Conservation (phyloP, 345 rosid genomes). For the Eucalyptus sideroxylon region DNA sequence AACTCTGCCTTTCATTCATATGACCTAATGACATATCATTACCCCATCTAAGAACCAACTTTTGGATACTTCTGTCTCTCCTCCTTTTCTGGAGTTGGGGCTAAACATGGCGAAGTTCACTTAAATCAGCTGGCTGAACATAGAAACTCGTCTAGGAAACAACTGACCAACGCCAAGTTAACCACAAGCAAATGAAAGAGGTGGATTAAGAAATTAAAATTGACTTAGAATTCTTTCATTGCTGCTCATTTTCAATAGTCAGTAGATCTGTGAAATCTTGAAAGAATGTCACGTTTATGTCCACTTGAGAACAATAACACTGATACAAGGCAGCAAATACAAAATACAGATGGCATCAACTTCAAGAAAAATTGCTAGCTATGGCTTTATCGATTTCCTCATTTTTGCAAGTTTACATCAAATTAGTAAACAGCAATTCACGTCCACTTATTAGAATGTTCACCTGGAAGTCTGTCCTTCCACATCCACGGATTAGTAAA, state of each 20-base stretch:
- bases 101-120: neutral
- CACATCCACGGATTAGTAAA: constrained; percentile 84
- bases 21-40: neutral
- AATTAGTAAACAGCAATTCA: neutral
- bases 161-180: neutral
- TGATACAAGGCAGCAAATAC: neutral
- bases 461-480: constrained; percentile 98
- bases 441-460: neutral
- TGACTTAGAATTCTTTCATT: neutral
- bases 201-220: neutral
- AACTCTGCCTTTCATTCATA: neutral
- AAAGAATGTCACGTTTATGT: neutral
- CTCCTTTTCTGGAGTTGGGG: neutral
- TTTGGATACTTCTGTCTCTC: neutral
- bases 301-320: neutral
- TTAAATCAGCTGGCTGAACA: neutral
- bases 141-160: neutral
- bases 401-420: neutral
- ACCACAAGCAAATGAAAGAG: neutral
- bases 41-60: neutral
- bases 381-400: neutral
- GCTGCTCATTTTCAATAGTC: neutral
- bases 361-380: neutral
- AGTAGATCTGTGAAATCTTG: neutral
- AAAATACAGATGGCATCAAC: neutral